phyloP scores from a whole-genome alignment of 2,329 filamentous ascomycete genomes.

The Botryotinia calthae region DNA sequence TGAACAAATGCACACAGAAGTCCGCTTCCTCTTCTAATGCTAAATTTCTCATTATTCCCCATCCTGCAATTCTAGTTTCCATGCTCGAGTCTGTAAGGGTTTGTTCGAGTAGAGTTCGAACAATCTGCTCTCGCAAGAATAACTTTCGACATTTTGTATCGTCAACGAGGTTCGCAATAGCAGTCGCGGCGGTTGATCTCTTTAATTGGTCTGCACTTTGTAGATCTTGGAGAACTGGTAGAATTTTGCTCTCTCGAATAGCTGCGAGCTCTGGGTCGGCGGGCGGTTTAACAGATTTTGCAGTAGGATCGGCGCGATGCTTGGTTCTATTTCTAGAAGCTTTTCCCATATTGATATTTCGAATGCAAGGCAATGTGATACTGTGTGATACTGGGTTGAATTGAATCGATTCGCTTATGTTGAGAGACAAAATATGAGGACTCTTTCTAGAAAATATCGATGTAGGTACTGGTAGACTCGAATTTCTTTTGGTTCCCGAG shows the following conservation, averaged over 20 bases:
- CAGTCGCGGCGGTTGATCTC: slow-evolving; percentile 57
- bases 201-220: slow-evolving; percentile 57
- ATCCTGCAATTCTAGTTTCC: slow-evolving; percentile 64
- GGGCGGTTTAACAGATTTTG: slow-evolving; percentile 58
- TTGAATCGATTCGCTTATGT: not conserved
- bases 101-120: slow-evolving; percentile 60
- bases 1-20: slow-evolving; percentile 63
- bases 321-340: slow-evolving; percentile 54
- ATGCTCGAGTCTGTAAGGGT: slow-evolving; percentile 61
- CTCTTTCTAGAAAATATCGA: not conserved
- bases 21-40: slow-evolving; percentile 63
- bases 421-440: not conserved
- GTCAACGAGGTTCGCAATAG: slow-evolving; percentile 60
- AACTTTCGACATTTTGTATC: slow-evolving; percentile 62
- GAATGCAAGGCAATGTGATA: not conserved
- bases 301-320: slow-evolving; percentile 53
- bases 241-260: slow-evolving; percentile 60
- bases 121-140: slow-evolving; percentile 63
- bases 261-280: slow-evolving; percentile 62
- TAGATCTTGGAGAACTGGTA: slow-evolving; percentile 61
- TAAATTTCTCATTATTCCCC: slow-evolving; percentile 62
- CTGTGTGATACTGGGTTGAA: not conserved
- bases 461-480: not conserved
- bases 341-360: slow-evolving; percentile 52
- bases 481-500: not conserved